These are phyloP conservation scores for Alternaria incomplexa DNA, from an alignment of 2,329 filamentous ascomycete species.

Conservation along the genomic window DNA sequence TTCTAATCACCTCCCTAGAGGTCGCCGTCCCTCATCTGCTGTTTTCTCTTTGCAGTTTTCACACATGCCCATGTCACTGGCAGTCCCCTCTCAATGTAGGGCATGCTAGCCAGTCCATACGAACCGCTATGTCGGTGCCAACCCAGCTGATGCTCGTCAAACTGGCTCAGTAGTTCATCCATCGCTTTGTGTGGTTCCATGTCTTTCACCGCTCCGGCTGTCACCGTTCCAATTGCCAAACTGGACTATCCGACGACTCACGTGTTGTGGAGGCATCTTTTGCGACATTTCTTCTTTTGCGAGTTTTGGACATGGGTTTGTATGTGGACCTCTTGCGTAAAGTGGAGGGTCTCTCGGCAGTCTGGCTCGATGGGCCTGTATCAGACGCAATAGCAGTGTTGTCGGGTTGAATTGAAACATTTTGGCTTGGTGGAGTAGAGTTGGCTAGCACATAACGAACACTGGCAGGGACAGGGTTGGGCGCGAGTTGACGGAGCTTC, in stretches of 20 bases:
- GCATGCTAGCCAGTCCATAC: neutral
- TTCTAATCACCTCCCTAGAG: neutral
- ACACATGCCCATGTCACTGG: neutral
- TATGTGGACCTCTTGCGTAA: no score
- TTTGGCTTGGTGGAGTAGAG: neutral
- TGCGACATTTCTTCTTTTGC: neutral
- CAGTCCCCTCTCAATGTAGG: neutral
- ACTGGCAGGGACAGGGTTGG: neutral
- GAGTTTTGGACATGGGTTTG: neutral
- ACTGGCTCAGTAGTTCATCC: neutral
- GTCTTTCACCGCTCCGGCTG: neutral
- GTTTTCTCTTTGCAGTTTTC: neutral
- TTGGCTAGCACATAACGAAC: neutral
- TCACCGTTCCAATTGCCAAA: neutral
- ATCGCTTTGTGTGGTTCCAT: neutral
- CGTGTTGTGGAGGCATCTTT: neutral
- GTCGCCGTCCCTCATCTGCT: neutral
- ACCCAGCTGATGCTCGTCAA: neutral
- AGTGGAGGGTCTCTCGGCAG: neutral
- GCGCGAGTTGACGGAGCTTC: neutral
- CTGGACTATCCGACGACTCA: neutral
- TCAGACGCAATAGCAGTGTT: neutral
- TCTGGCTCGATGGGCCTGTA: neutral
- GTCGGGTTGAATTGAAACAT: neutral
- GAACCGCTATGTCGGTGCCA: neutral